Evolutionary conservation across 345 rosid genomes (phyloP), one percentile per base, ranked within the genome.

Genomic region (Clarkia xantiana): DNA sequence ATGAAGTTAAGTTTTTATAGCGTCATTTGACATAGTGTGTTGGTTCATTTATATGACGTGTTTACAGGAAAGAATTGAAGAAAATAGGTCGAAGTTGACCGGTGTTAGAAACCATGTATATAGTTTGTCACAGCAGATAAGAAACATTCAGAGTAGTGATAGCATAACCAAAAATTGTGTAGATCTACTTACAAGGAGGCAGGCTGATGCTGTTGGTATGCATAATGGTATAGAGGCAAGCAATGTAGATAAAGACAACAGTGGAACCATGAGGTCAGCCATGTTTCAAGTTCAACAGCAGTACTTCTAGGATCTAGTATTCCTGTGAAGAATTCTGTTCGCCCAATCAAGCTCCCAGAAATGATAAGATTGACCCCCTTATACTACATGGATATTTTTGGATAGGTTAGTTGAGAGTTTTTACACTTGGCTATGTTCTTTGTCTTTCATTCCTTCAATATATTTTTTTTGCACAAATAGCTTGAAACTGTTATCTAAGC

Each of bases 361-460:
- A 60, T 75, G 50, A 91, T 76, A 74, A 82, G 79, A 59, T 62
- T 91, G 60, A n/a, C 82, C 96, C 13, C 90, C 96, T 47, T 91
- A 91, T 74, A 91, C 99, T 22, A 84, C 96, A 7, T 91, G 96
- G 96, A 70, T 84, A 42, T 91, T 91, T 65, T 72, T 91, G 63
- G 96, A 91, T 65, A 91, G 96, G 99, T 84, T 55, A 43, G 70
- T 59, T 47, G 18, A 41, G 16, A 52, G 55, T 64, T 18, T 12
- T 14, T 40, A 34, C 45, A 53, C 44, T 23, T 23, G 61, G 36
- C 53, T 15, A 8, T n/a, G 5, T 29, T 5, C 36, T 29, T 29
- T 29, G 36, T 7, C 36, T 29, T 29, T 29, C 36, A 29, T 29
- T 29, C 36, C 36, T 29, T 29, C 9, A 10, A 29, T 29, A 7